Evolutionary conservation across 805 yeast species (phyloP), one percentile per base, ranked within the genome.

Genomic region (Cyberlindnera euphorbiiphila): DNA sequence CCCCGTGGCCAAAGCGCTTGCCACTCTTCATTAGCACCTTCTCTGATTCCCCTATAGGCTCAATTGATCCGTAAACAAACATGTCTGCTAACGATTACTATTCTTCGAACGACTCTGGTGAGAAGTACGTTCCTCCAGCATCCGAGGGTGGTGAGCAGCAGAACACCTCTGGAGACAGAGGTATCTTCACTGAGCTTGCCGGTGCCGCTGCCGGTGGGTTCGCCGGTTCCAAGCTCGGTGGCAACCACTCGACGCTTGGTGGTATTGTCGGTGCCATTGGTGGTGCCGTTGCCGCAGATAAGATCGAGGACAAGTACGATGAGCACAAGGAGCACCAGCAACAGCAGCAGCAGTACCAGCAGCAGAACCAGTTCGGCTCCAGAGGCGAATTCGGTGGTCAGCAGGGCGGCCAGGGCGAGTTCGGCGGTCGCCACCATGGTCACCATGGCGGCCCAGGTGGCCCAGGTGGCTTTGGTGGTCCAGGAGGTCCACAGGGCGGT

Each of bases 31-130:
- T n/a, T n/a, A n/a, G n/a, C n/a, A n/a, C n/a, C n/a, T n/a, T n/a
- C n/a, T n/a, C 24, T 21, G 24, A 9, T 11, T 21, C 11, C 9
- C 9, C 11, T 21, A 11, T 21, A 21, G 11, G 24, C 11, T 27
- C 29, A 24, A 24, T 24, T 24, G 30, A 32, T 18, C 27, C 5
- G 16, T 25, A 15, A 22, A 15, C n/a, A 21, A 16, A n/a, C 4
- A 56, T 74, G 80, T 73, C 79, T 41, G 77, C 78, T 41, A 72
- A 73, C 74, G 78, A 73, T 41, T 74, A 65, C 56, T 74, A 74
- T 33, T 35, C 42, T 33, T 40, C 39, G 23, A 38, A 34, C 39
- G 41, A 40, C 37, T 17, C 21, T 34, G 43, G 37, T 37, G 41
- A 36, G 37, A 37, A 34, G 33, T 42, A 28, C 51, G 36, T 32